These are phyloP conservation scores for Phialophora tarda DNA, from an alignment of 2,329 filamentous ascomycete genomes.

Conservation along the genomic window DNA sequence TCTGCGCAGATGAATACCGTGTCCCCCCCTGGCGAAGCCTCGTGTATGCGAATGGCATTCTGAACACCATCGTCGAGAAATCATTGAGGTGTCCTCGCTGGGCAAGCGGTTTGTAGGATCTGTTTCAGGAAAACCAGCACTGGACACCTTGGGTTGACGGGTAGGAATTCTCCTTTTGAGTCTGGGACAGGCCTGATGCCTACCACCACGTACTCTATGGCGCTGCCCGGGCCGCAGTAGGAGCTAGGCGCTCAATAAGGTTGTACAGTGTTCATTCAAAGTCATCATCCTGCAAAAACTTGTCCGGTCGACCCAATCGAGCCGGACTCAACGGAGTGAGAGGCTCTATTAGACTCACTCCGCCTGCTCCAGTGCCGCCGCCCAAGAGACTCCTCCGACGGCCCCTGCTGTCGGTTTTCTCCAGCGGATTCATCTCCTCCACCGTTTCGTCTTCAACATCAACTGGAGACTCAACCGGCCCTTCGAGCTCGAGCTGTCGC, in stretches of 20 bases:
- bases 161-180: background rate
- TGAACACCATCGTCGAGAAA: too few species aligned
- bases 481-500: slow-evolving; percentile 30
- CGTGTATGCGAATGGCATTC: too few species aligned
- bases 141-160: background rate
- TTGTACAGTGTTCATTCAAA: slow-evolving; percentile 50
- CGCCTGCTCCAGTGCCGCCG: slow-evolving; percentile 29
- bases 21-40: too few species aligned
- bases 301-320: slow-evolving; percentile 44
- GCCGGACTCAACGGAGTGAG: slow-evolving; percentile 55
- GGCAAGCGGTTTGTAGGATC: too few species aligned
- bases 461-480: slow-evolving; percentile 53
- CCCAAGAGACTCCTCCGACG: slow-evolving; percentile 32
- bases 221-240: too few species aligned
- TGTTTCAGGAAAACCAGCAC: too few species aligned
- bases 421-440: slow-evolving; percentile 36
- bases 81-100: too few species aligned
- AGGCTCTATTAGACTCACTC: slow-evolving; percentile 54
- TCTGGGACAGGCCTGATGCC: background rate
- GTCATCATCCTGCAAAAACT: slow-evolving; percentile 51
- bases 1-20: too few species aligned
- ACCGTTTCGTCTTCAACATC: slow-evolving; percentile 38
- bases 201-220: background rate
- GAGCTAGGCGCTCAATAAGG: background rate
- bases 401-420: slow-evolving; percentile 32